A percentile compares a stretch with the other conserved stretches of the same genome.
These are phyloP conservation scores for Melanomma pulvis-pyrius DNA, from an alignment of 495 filamentous ascomycete species.

Conservation along the genomic window DNA sequence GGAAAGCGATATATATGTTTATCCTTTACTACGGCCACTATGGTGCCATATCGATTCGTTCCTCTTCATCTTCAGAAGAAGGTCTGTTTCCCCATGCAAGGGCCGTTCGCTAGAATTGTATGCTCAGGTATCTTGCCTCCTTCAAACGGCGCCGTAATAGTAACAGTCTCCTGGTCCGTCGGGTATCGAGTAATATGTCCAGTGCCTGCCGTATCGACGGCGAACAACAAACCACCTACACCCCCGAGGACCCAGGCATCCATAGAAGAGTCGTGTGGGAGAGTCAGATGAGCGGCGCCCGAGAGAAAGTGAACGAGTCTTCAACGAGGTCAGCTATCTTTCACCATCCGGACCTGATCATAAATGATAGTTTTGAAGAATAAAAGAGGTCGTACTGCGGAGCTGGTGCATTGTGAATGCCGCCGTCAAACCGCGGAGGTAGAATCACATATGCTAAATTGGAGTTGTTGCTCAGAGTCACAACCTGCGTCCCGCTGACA, in stretches of 20 bases:
- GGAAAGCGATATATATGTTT: too few relatives aligned
- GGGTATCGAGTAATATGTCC: conserved; percentile 30
- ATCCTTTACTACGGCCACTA: too few relatives aligned
- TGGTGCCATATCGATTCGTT: too few relatives aligned
- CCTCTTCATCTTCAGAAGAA: conserved; percentile 22
- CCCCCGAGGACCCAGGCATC: conserved; percentile 22
- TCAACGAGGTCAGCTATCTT: neutral
- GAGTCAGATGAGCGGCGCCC: conserved; percentile 21
- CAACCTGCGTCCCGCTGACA: conserved; percentile 14
- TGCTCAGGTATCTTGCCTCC: conserved; percentile 26
- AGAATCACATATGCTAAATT: conserved; percentile 25
- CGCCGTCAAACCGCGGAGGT: conserved; percentile 27
- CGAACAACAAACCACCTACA: conserved; percentile 23
- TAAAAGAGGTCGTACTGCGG: conserved; percentile 25
- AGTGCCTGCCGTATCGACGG: conserved; percentile 23
- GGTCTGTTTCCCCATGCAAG: conserved; percentile 22
- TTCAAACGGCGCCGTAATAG: conserved; percentile 28
- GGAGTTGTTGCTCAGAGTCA: conserved; percentile 21
- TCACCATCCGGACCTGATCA: neutral
- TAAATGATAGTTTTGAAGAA: neutral
- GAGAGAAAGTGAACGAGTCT: conserved; percentile 31
- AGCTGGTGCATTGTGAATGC: conserved; percentile 23
- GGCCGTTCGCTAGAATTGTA: conserved; percentile 8
- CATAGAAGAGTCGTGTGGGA: conserved; percentile 7
- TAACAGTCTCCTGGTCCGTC: conserved; percentile 14